Evolutionary conservation across 2,329 filamentous ascomycete species (phyloP).

Genomic region (Allantophomopsis cytisporea): DNA sequence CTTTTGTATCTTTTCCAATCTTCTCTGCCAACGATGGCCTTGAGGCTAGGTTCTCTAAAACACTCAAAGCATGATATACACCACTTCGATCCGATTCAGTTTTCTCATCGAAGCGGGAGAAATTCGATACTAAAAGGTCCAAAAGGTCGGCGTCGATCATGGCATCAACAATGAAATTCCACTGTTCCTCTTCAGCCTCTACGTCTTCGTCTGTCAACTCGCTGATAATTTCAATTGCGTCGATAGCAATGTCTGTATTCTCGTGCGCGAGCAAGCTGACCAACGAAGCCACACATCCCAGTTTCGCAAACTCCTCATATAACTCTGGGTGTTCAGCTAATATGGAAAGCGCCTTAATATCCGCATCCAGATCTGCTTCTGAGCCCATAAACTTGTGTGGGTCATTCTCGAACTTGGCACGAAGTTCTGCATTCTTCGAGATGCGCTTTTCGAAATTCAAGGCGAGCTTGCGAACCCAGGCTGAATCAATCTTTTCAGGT

Average conservation of each 20-base stretch:
- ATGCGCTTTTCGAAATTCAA: constrained; percentile 85
- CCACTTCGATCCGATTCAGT: constrained; percentile 65
- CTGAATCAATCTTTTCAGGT: constrained; percentile 65
- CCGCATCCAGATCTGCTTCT: constrained; percentile 81
- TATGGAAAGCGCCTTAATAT: constrained; percentile 77
- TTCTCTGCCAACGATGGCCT: constrained; percentile 53
- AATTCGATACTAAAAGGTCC: constrained; percentile 62
- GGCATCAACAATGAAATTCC: constrained; percentile 61
- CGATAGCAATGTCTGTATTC: constrained; percentile 93
- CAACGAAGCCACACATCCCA: constrained; percentile 60
- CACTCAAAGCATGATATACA: constrained; percentile 71
- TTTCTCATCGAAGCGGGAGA: constrained; percentile 67
- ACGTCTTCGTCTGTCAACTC: constrained; percentile 94
- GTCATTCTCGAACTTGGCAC: constrained; percentile 70
- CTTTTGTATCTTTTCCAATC: constrained; percentile 52
- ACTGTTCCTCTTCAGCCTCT: constrained; percentile 64
- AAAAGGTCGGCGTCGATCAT: constrained; percentile 58
- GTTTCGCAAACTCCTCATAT: constrained; percentile 65
- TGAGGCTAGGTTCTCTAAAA: constrained; percentile 79
- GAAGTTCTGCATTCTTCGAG: constrained; percentile 76
- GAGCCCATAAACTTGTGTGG: constrained; percentile 72
- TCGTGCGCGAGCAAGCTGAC: constrained; percentile 82
- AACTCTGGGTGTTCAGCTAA: constrained; percentile 76
- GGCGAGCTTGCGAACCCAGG: constrained; percentile 73
- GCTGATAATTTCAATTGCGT: constrained; percentile 74